phyloP scores from a whole-genome alignment of 352 stramenopile species.

The Globisporangium paroecandrum region DNA sequence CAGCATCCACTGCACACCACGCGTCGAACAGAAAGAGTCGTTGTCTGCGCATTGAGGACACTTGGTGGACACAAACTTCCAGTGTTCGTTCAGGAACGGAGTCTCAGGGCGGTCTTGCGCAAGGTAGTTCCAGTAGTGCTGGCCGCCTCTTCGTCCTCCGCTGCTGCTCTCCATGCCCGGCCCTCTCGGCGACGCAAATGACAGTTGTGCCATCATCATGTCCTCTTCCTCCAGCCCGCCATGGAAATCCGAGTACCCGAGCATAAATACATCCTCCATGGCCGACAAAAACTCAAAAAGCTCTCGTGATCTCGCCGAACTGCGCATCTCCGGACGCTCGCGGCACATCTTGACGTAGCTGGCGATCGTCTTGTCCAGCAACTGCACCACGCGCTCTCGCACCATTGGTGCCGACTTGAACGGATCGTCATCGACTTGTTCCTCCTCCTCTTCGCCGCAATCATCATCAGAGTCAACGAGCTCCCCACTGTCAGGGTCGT shows the following conservation, averaged over 20 bases:
- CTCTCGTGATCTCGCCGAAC: slow-evolving; percentile 56
- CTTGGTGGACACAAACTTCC: slow-evolving; percentile 50
- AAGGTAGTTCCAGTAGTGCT: slow-evolving; percentile 63
- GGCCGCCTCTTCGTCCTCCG: neutral
- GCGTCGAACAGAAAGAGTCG: slow-evolving; percentile 64
- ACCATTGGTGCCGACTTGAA: slow-evolving; percentile 23
- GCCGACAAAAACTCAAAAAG: slow-evolving; percentile 67
- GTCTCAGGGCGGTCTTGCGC: slow-evolving; percentile 47
- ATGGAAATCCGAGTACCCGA: slow-evolving; percentile 45
- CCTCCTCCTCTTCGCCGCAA: slow-evolving; percentile 12
- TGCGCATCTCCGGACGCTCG: slow-evolving; percentile 62
- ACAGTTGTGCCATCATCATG: slow-evolving; percentile 3
- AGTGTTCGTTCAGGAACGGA: slow-evolving; percentile 50
- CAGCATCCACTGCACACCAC: slow-evolving; percentile 72
- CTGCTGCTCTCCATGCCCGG: neutral
- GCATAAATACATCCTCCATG: slow-evolving; percentile 66
- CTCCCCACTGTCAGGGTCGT: neutral
- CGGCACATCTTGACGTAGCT: slow-evolving; percentile 61
- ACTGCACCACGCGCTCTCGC: slow-evolving; percentile 47
- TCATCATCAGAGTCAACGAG: slow-evolving; percentile 1
- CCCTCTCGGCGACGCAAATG: slow-evolving; percentile 7
- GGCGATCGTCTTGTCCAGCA: slow-evolving; percentile 55
- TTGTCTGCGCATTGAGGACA: slow-evolving; percentile 50
- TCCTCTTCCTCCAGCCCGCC: slow-evolving; percentile 4
- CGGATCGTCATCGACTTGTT: slow-evolving; percentile 8